Evolutionary conservation across 1,284 basidiomycete species (phyloP).

Genomic region (Porodaedalea pini): DNA sequence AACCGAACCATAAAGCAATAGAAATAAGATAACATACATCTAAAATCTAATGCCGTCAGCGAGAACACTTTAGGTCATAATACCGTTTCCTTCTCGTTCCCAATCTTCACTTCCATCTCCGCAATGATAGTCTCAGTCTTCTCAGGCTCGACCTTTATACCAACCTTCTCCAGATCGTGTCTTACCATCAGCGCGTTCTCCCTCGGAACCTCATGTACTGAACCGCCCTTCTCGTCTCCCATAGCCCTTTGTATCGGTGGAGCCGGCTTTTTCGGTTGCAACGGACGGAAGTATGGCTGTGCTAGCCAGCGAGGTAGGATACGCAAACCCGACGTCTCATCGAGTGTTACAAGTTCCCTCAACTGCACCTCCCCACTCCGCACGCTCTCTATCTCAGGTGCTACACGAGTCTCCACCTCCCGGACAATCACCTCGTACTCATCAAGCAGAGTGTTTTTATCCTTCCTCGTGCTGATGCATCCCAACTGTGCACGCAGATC

Average conservation of each 20-base stretch:
- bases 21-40: no score
- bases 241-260: no score
- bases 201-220: not conserved
- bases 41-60: no score
- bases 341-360: conserved; percentile 46
- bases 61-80: no score
- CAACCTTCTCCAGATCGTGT: not conserved
- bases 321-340: conserved; percentile 51
- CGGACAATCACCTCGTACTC: conserved; percentile 60
- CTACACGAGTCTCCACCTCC: conserved; percentile 66
- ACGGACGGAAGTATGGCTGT: conserved; percentile 79
- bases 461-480: conserved; percentile 40
- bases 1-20: no score
- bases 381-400: conserved; percentile 41
- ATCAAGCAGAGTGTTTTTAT: conserved; percentile 41
- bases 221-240: not conserved
- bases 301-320: conserved; percentile 79
- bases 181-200: not conserved
- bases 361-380: conserved; percentile 29
- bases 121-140: not conserved
- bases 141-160: not conserved
- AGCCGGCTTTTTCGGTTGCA: conserved; percentile 18
- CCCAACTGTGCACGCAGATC: conserved; percentile 77
- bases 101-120: not conserved
- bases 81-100: not conserved